phyloP scores from a whole-genome alignment of 306 rosid species.

The Arachis hypogaea region DNA sequence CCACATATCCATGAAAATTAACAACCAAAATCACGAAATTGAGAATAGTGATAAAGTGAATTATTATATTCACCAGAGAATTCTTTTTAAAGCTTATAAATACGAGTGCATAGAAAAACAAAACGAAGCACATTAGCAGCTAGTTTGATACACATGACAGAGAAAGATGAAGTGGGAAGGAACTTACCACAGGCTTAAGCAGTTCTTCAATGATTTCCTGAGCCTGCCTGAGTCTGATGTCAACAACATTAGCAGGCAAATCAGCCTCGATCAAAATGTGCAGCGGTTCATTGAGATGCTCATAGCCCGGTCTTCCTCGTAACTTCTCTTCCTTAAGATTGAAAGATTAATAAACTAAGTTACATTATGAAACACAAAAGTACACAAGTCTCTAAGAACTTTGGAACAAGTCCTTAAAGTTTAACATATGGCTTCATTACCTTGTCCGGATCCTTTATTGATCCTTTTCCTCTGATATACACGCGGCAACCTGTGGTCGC shows the following conservation, averaged over 20 bases:
- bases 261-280: slow-evolving; percentile 95
- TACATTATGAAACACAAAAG: slow-evolving; percentile 16
- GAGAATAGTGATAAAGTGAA: slow-evolving; percentile 7
- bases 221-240: slow-evolving; percentile 89
- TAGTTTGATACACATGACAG: slow-evolving; percentile 22
- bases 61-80: slow-evolving; percentile 14
- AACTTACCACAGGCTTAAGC: slow-evolving; percentile 92
- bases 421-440: slow-evolving; percentile 40
- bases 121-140: slow-evolving; percentile 34
- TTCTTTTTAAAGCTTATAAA: slow-evolving; percentile 2
- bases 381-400: not conserved
- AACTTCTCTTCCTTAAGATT: slow-evolving; percentile 85
- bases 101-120: not conserved
- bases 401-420: slow-evolving; percentile 26
- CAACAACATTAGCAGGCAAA: slow-evolving; percentile 84
- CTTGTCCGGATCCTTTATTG: slow-evolving; percentile 93
- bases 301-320: slow-evolving; percentile 96
- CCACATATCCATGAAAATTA: not conserved
- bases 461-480: slow-evolving; percentile 91
- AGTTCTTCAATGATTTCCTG: slow-evolving; percentile 94
- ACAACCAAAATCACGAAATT: slow-evolving; percentile 12
- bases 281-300: slow-evolving; percentile 90
- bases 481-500: slow-evolving; percentile 96
- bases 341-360: slow-evolving; percentile 31
- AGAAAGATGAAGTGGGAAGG: slow-evolving; percentile 31